Evolutionary conservation across 2,329 filamentous ascomycete genomes (phyloP).

Genomic region (Pochonia chlamydosporia): DNA sequence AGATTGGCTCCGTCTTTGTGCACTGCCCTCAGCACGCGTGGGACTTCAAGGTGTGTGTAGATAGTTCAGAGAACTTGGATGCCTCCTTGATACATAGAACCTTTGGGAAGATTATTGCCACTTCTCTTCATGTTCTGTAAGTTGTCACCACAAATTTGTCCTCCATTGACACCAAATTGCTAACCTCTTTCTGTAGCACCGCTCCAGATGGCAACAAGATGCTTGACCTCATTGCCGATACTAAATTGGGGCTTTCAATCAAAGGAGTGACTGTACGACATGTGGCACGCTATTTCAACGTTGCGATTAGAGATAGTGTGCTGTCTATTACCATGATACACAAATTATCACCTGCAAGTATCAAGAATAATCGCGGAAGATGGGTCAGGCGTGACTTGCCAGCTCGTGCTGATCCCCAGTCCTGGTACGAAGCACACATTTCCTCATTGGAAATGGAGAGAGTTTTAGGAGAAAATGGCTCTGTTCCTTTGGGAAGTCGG

Average conservation of each 20-base stretch:
- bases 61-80: slow-evolving; percentile 8
- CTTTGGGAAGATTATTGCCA: slow-evolving; percentile 16
- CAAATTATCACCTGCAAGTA: slow-evolving; percentile 7
- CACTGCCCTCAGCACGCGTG: slow-evolving; percentile 25
- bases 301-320: slow-evolving; percentile 9
- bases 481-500: slow-evolving; percentile 19
- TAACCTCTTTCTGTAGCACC: slow-evolving; percentile 9
- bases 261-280: slow-evolving; percentile 15
- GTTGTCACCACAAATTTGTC: slow-evolving; percentile 5
- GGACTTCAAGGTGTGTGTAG: slow-evolving; percentile 23
- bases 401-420: too few species aligned
- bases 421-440: slow-evolving; percentile 23
- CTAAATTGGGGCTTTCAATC: slow-evolving; percentile 9
- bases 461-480: slow-evolving; percentile 18
- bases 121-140: slow-evolving; percentile 19
- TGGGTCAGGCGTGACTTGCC: slow-evolving; percentile 2
- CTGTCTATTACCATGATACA: slow-evolving; percentile 19
- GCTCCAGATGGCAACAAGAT: slow-evolving; percentile 11
- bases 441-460: slow-evolving; percentile 15
- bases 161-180: too few species aligned
- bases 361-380: neutral
- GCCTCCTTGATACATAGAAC: slow-evolving; percentile 10
- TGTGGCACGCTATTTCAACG: slow-evolving; percentile 15
- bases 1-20: slow-evolving; percentile 18
- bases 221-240: slow-evolving; percentile 12